phyloP scores from a whole-genome alignment of 2,329 filamentous ascomycete genomes.

The Paecilomyces sp. region DNA sequence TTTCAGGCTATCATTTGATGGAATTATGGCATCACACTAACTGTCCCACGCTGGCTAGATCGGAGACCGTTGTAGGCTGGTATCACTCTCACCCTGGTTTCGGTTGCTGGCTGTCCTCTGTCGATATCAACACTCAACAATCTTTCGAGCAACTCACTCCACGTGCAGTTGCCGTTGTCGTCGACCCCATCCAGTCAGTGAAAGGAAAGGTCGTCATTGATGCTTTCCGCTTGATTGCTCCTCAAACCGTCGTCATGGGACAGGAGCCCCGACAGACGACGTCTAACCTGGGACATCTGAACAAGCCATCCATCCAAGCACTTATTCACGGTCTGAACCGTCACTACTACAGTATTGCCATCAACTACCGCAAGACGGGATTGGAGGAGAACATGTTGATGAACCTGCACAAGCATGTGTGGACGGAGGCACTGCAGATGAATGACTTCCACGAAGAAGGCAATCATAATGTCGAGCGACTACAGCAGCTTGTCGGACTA shows the following conservation, averaged over 20 bases:
- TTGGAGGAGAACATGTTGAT: conserved; percentile 99
- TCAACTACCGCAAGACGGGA: conserved; percentile 96
- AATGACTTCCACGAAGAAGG: conserved; percentile 86
- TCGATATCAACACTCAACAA: conserved; percentile 99
- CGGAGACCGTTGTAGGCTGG: conserved; percentile 97
- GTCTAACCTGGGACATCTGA: conserved; percentile 93
- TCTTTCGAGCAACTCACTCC: conserved; percentile 99
- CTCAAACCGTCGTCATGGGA: conserved; percentile 93
- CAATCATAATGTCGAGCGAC: conserved; percentile 74
- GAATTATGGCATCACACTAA: conserved; percentile 4
- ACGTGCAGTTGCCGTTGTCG: conserved; percentile 92
- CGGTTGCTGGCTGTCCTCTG: conserved; percentile 96
- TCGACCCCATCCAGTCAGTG: conserved; percentile 97
- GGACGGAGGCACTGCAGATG: conserved; percentile 97
- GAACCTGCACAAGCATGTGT: conserved; percentile 99
- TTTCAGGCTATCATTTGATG: background rate
- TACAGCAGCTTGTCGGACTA: conserved; percentile 80
- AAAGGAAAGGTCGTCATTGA: conserved; percentile 99
- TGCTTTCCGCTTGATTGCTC: conserved; percentile 96
- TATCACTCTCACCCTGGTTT: conserved; percentile 99
- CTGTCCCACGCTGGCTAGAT: conserved; percentile 45
- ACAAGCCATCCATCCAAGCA: conserved; percentile 99
- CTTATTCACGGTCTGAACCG: conserved; percentile 96
- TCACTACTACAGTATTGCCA: conserved; percentile 98
- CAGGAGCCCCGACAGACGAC: conserved; percentile 97